Base-by-base conservation (phyloP, 768 basidiomycete genomes). In the Tricholoma furcatifolium region DNA sequence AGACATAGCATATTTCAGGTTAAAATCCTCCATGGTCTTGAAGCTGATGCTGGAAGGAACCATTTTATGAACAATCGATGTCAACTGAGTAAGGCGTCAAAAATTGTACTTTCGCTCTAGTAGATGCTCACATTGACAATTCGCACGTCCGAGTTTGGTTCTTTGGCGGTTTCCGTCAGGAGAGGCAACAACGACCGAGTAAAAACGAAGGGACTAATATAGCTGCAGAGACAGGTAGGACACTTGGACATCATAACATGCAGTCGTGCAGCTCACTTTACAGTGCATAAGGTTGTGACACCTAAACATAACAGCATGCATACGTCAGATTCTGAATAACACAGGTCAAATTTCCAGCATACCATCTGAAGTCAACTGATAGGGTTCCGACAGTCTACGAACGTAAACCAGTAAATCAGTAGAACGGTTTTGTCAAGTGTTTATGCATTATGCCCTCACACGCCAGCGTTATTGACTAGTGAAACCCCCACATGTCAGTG, bases 391-490 rank as follows among this genome's bases (percentile, higher is more conserved):
- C 7, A 62, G 44, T 39, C 62, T 61, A 47, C 42, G 10, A 15
- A 12, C 30, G 32, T 30, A 2, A 50, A 24, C n/a, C 34, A 52
- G 18, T 21, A 47, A 15, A 14, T n/a, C 17, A 40, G 11, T 10
- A 32, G 36, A 20, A 55, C 41, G 45, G n/a, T 38, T 36, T 14
- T 46, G 40, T 18, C 6, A 59, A 17, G 27, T 27, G 27, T 27
- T 23, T 38, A 18, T 11, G 11, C 24, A 4, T 23, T 38, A 18
- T 11, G 11, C 24, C 14, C 75, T 60, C 53, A 83, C 83, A 73
- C 51, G 15, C 65, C 79, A 23, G 80, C 83, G 53, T 85, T 85
- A 55, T 83, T 82, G 21, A 84, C 83, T 83, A 43, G 18, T 12
- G 43, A 18, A 47, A 12, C 54, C 42, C 18, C 23, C 4, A 32